Evolutionary conservation across 2,329 filamentous ascomycete genomes (phyloP), one percentile per base, ranked within the genome.

Genomic region (Leptodontidium sp.): DNA sequence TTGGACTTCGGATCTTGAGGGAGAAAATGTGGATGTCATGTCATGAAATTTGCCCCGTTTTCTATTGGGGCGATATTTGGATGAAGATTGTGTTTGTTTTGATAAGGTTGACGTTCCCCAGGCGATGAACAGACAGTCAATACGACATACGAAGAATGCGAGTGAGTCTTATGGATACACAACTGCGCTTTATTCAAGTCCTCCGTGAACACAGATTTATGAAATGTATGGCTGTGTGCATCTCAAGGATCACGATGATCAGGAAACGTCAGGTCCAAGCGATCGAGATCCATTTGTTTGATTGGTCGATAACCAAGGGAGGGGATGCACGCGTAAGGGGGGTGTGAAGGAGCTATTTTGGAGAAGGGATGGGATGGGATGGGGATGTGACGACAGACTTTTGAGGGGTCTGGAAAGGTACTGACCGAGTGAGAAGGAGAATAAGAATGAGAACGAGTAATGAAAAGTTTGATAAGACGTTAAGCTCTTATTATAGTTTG

Each of bases 31-130:
- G 38, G 15, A 47, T 61, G 58, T 45, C 58, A 61, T 61, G 14
- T 29, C 40, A 47, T 61, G 26, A 32, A 47, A 61, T 43, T 61
- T 29, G 57, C 57, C 57, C 58, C 55, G 12, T 61, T 12, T 61
- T 47, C 58, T 61, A 61, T 47, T 47, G 58, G 58, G 57, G 40
- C 38, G 38, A 32, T 32, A 14, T 14, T 2, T 6, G 29, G 24
- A 29, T n/a, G 21, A n/a, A 17, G 38, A 21, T 32, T 26, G 5
- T n/a, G 43, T 61, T 32, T 61, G 58, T 61, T 47, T 45, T 47
- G 40, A 43, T 61, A 35, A n/a, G 17, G 9, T 24, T 24, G n/a
- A 45, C 21, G 58, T 61, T 61, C 26, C 58, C 58, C 32, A 61
- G 58, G 58, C 7, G 14, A 47, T 61, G 40, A 47, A 2, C 17